Percentiles rank a stretch among this genome's conserved stretches.
Evolutionary conservation across 2,329 filamentous ascomycete species (phyloP).

Genomic region (Claviceps digitariae): DNA sequence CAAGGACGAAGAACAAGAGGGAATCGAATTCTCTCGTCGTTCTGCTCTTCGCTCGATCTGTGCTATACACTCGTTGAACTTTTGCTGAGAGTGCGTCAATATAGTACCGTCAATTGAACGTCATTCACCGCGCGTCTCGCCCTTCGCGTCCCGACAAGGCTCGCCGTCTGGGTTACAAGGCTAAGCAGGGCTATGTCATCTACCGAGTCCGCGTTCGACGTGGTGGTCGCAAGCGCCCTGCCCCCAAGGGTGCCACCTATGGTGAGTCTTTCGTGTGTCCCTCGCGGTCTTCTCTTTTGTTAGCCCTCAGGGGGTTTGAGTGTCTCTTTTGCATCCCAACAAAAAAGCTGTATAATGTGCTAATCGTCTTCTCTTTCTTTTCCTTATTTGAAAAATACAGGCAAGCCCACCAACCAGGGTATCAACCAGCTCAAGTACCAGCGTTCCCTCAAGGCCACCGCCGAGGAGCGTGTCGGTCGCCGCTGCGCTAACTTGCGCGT

Average conservation of each 20-base stretch:
- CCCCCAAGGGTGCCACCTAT: conserved; percentile 95
- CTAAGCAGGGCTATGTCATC: conserved; percentile 99
- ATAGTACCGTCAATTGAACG: conserved; percentile 99
- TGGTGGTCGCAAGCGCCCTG: conserved; percentile 96
- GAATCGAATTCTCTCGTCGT: not conserved
- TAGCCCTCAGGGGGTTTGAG: too few relatives aligned
- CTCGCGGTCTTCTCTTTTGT: not conserved
- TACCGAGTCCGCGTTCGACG: conserved; percentile 98
- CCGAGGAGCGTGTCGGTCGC: conserved; percentile 99
- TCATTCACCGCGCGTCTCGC: conserved; percentile 97
- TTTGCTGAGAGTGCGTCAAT: conserved; percentile 99
- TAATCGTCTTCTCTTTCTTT: not conserved
- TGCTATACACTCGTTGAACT: conserved; percentile 99
- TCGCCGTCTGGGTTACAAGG: conserved; percentile 99
- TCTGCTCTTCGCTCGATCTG: conserved; percentile 11
- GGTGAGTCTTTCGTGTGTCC: conserved; percentile 39
- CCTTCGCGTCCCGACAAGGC: conserved; percentile 99
- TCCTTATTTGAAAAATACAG: conserved; percentile 29
- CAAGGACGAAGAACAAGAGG: not conserved
- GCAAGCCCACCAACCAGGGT: conserved; percentile 99
- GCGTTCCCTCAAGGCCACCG: conserved; percentile 92
- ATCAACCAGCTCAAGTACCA: conserved; percentile 99
- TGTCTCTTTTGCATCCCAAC: too few relatives aligned
- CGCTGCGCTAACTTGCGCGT: conserved; percentile 98
- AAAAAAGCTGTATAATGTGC: not conserved